These are phyloP conservation scores for Sonneratia alba DNA, from an alignment of 345 rosid genomes.

Conservation along the genomic window DNA sequence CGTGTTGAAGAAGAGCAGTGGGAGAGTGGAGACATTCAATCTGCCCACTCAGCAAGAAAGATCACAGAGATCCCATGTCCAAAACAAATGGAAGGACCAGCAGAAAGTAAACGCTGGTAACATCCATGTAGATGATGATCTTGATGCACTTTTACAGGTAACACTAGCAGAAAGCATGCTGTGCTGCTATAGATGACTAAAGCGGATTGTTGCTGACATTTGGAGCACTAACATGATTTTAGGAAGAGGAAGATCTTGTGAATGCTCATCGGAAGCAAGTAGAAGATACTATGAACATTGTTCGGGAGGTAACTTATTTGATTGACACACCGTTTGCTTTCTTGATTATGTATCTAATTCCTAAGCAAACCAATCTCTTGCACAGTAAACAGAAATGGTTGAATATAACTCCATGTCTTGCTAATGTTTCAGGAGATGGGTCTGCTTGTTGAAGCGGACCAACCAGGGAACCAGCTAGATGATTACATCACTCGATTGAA, in stretches of 20 bases:
- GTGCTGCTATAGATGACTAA: not conserved
- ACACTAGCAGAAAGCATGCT: not conserved
- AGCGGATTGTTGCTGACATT: not conserved
- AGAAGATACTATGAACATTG: slow-evolving; percentile 93
- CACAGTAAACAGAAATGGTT: not conserved
- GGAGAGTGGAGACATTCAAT: slow-evolving; percentile 43
- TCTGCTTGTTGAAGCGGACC: slow-evolving; percentile 84
- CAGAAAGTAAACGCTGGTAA: slow-evolving; percentile 44
- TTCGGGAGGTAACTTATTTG: slow-evolving; percentile 54
- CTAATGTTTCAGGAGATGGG: slow-evolving; percentile 70
- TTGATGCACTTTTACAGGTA: slow-evolving; percentile 75
- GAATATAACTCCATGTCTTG: not conserved
- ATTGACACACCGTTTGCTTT: not conserved
- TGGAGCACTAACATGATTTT: slow-evolving; percentile 10
- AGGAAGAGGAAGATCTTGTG: slow-evolving; percentile 98
- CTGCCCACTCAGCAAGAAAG: slow-evolving; percentile 40
- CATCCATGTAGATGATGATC: slow-evolving; percentile 60
- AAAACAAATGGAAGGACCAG: slow-evolving; percentile 40
- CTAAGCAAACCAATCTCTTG: not conserved
- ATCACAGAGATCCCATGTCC: slow-evolving; percentile 40
- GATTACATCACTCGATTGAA: slow-evolving; percentile 63
- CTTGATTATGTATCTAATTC: not conserved
- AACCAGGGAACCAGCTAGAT: slow-evolving; percentile 90
- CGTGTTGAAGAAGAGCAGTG: slow-evolving; percentile 51
- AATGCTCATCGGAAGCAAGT: slow-evolving; percentile 92